Percentiles rank a stretch among this genome's conserved stretches.
phyloP scores from a whole-genome alignment of 805 yeast genomes.

The Candida mattraensis region DNA sequence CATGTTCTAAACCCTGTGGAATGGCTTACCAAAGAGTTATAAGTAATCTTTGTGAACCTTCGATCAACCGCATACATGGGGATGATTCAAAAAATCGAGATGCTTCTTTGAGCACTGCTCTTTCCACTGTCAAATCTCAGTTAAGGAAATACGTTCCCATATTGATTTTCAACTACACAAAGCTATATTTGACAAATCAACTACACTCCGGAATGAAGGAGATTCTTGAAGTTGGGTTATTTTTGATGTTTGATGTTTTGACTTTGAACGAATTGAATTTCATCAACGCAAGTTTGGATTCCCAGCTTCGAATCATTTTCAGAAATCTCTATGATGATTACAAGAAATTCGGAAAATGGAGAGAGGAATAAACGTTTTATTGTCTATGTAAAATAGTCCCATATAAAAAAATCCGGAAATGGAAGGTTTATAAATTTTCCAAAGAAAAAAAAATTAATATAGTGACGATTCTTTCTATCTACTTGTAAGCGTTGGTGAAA shows the following conservation, averaged over 20 bases:
- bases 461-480: not conserved
- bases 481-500: too few relatives aligned
- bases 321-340: constrained; percentile 70
- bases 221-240: constrained; percentile 55
- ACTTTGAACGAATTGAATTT: constrained; percentile 64
- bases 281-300: constrained; percentile 65
- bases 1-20: constrained; percentile 39
- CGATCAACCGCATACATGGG: constrained; percentile 29
- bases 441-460: constrained; percentile 1
- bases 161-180: constrained; percentile 58
- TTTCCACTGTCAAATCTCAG: constrained; percentile 54
- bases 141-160: constrained; percentile 65
- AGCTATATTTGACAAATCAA: constrained; percentile 48
- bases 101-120: constrained; percentile 48
- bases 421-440: constrained; percentile 2
- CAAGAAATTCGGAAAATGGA: constrained; percentile 81
- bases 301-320: constrained; percentile 66
- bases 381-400: not conserved
- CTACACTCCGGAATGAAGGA: constrained; percentile 48
- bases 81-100: constrained; percentile 23
- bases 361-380: constrained; percentile 41
- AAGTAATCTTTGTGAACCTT: constrained; percentile 74
- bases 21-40: constrained; percentile 56
- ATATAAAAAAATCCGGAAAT: constrained; percentile 1
- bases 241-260: constrained; percentile 64